Conservation (phyloP, 495 filamentous ascomycete genomes). For the Penicillium bovifimosum region DNA sequence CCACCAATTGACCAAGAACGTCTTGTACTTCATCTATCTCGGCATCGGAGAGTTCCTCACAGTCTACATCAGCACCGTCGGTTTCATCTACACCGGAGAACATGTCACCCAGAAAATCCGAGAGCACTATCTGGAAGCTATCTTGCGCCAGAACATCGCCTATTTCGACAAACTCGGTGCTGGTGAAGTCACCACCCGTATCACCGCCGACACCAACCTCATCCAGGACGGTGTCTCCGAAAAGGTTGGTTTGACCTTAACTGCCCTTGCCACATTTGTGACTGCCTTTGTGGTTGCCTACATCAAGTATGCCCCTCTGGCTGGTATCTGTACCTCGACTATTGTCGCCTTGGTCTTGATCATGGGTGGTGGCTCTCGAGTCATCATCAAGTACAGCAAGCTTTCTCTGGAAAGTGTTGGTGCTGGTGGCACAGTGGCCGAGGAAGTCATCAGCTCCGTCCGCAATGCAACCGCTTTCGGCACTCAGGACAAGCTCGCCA, state of each 20-base stretch:
- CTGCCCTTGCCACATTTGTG: constrained; percentile 70
- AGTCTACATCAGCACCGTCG: constrained; percentile 75
- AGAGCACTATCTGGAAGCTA: constrained; percentile 74
- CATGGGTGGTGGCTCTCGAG: constrained; percentile 66
- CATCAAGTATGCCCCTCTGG: constrained; percentile 78
- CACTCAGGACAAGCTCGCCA: constrained; percentile 82
- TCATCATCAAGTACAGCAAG: constrained; percentile 77
- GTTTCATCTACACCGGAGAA: constrained; percentile 92
- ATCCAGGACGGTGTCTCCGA: constrained; percentile 87
- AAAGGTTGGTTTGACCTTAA: constrained; percentile 72
- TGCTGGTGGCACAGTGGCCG: constrained; percentile 79
- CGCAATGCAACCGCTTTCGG: constrained; percentile 90
- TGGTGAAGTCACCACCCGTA: constrained; percentile 88
- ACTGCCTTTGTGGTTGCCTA: constrained; percentile 88
- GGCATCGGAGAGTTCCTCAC: constrained; percentile 79
- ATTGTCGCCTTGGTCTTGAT: constrained; percentile 66
- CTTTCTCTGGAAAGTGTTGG: constrained; percentile 72
- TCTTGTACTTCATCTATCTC: constrained; percentile 87
- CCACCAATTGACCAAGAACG: constrained; percentile 53
- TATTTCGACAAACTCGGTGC: constrained; percentile 90
- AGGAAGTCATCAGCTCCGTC: constrained; percentile 92
- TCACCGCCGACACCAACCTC: constrained; percentile 84
- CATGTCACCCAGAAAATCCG: constrained; percentile 81
- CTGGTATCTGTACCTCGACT: constrained; percentile 73
- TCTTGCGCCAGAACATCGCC: constrained; percentile 84